Base-by-base conservation (phyloP, 1,284 basidiomycete species). In the Ceratobasidium papillatum region DNA sequence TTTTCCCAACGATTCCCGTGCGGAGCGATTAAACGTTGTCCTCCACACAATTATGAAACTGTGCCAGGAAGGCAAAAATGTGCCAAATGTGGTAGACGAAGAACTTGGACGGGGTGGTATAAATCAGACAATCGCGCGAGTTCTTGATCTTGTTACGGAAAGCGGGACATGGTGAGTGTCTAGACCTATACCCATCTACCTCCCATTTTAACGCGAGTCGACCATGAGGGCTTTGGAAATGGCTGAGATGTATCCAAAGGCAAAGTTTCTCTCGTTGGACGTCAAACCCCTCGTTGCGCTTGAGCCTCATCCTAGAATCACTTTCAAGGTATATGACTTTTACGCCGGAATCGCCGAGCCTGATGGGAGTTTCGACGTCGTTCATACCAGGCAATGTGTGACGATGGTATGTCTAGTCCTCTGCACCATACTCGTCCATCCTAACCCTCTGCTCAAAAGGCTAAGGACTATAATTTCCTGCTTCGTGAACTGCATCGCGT, bases 291-390 rank as follows among this genome's bases (percentile, higher is more conserved):
- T 69, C 5, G 19, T 25, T 4, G 49, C 36, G 9, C 27, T 58
- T 12, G 51, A 19, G 25, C 66, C 66, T 45, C 66, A 43, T 58
- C 22, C 36, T 3, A 56, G 51, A 12, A 38, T 69, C 25, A 9
- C 14, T 9, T 58, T 41, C 30, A 38, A 69, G 30, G 66, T 58
- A 8, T 58, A 69, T 34, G 52, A 69, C 30, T 11, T 58, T 19
- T 69, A 43, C 41, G 38, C 34, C 27, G 66, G 52, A 14, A 43
- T 69, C 27, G 36, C 38, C 14, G 52, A 25, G 5, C 66, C 66
- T 5, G 38, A 38, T 45, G 51, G 36, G 17, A 69, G 66, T 45
- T 69, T 69, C 45, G 66, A 58, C 25, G 7, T 58, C 2, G 66
- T 69, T 8, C 38, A 69, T 27, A n/a, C 52, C 2, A 56, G 66